Evolutionary conservation across 2,329 filamentous ascomycete species (phyloP), one percentile per base, ranked within the genome.

Genomic region (Bipolaris victoriae): DNA sequence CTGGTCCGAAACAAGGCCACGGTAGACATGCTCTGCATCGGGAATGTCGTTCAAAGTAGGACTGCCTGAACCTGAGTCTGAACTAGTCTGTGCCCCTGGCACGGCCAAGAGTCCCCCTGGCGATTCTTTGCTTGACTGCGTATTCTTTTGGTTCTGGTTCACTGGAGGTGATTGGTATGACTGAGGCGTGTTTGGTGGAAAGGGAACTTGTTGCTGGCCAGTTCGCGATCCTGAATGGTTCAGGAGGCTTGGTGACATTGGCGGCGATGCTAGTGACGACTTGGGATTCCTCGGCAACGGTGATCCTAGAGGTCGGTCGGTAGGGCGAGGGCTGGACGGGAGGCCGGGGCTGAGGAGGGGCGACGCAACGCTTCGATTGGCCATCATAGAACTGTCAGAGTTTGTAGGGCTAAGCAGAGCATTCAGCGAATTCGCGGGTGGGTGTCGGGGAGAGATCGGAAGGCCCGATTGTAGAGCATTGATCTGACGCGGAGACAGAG

Each of bases 1-100:
- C 63, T 96, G 90, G 0, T 97, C 92, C 0, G 90, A 92, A 5
- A 92, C 83, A 20, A 97, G 83, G 0, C 92, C 92, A 66, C 83
- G 89, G 73, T 88, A 96, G 20, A 97, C 86, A 55, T 81, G 73
- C 52, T 81, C 78, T 7, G 73, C 63, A 24, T 74, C 76, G 20
- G 78, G 71, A 31, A 66, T 48, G 36, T 75, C 70, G 45, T 63
- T 65, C 39, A 70, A 45, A 9, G 62, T 65, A 10, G 64, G 65
- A 55, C 63, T 63, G 52, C 65, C 65, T 11, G 66, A 62, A n/a
- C 70, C 70, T n/a, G 72, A 67, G 44, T 73, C 73, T 26, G 72
- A 71, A 47, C 69, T 74, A 44, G 67, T 65, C 51, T 76, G 73
- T 37, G 70, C 68, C 52, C 65, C 65, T n/a, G 72, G 68, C 26